Conservation (phyloP, 2,329 filamentous ascomycete genomes). For the Scedosporium dehoogii region DNA sequence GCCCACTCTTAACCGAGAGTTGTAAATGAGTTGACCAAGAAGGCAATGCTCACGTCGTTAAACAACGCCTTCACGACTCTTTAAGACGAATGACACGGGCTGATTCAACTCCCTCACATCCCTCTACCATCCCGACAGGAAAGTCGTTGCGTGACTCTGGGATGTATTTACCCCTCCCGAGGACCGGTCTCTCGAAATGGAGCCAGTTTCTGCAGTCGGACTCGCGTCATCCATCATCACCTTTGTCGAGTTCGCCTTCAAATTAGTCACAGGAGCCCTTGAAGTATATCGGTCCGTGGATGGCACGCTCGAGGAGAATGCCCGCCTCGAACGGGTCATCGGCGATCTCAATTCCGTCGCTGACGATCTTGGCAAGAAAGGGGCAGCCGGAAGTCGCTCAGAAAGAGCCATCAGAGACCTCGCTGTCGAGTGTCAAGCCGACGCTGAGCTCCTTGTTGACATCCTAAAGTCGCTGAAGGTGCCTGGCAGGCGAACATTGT, state of each 20-base stretch:
- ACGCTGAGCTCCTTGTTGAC: not conserved
- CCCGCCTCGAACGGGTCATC: not conserved
- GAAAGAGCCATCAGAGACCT: not conserved
- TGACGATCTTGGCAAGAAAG: not conserved
- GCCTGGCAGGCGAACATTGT: not conserved
- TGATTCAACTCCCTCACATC: too few species aligned
- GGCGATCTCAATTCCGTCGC: not conserved
- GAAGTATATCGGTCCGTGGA: not conserved
- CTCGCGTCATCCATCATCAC: not conserved
- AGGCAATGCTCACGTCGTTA: too few species aligned
- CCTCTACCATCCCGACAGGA: too few species aligned
- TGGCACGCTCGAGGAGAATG: not conserved
- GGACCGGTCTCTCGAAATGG: not conserved
- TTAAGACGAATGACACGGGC: too few species aligned
- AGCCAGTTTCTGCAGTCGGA: not conserved
- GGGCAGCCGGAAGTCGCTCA: not conserved
- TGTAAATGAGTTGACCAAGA: too few species aligned
- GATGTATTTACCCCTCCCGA: too few species aligned
- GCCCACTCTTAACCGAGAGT: too few species aligned
- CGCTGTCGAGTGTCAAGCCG: not conserved
- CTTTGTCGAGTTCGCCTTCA: conserved; percentile 1
- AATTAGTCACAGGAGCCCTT: not conserved
- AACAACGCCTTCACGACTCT: too few species aligned
- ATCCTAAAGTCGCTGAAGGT: not conserved
- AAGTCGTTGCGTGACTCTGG: too few species aligned